phyloP scores from a whole-genome alignment of 1,284 basidiomycete species.

The Waitea zeae region DNA sequence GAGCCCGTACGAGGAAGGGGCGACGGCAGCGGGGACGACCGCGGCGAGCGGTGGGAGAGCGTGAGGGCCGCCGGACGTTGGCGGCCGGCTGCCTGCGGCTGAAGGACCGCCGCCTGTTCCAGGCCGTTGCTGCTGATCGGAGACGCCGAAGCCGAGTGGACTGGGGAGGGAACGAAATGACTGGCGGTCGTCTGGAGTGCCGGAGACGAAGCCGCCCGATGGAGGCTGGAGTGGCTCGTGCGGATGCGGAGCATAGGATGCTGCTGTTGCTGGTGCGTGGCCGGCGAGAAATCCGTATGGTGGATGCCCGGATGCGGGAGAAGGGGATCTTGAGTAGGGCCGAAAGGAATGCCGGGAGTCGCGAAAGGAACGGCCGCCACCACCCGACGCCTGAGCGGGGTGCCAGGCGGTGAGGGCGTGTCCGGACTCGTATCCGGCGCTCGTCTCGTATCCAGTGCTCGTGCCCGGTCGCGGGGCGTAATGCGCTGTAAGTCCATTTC shows the following conservation, averaged over 20 bases:
- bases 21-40: constrained; percentile 48
- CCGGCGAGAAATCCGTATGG: no score
- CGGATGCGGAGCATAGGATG: no score
- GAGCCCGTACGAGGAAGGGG: constrained; percentile 22
- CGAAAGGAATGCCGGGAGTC: constrained; percentile 56
- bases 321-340: no score
- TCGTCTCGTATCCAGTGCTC: constrained; percentile 49
- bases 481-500: constrained; percentile 2
- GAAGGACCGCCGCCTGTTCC: constrained; percentile 17
- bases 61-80: constrained; percentile 23
- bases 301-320: no score
- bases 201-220: no score
- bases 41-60: constrained; percentile 55
- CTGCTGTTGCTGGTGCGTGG: no score
- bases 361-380: constrained; percentile 44
- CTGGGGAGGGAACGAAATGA: no score
- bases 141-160: constrained; percentile 28
- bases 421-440: constrained; percentile 20
- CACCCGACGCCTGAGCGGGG: constrained; percentile 16
- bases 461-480: constrained; percentile 38
- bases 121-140: constrained; percentile 14
- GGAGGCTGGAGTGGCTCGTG: no score
- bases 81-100: constrained; percentile 28
- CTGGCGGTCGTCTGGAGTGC: no score
- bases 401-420: constrained; percentile 17